Percentiles rank a stretch among this genome's conserved stretches.
These are phyloP conservation scores for Pisolithus orientalis DNA, from an alignment of 768 basidiomycete species.

Conservation along the genomic window DNA sequence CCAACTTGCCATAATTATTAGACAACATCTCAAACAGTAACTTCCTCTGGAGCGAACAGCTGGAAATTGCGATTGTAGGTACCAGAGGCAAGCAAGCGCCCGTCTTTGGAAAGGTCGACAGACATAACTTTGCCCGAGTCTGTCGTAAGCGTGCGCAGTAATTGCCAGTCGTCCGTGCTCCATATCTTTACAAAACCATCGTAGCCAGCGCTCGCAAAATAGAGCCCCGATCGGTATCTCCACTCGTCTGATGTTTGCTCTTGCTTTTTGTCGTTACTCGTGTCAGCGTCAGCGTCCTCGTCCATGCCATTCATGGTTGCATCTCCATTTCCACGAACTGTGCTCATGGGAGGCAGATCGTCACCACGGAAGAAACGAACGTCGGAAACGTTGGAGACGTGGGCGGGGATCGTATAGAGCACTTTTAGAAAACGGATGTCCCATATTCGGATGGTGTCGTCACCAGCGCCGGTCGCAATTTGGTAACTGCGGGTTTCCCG, in stretches of 20 bases:
- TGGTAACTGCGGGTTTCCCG: conserved; percentile 62
- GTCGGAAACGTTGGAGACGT: conserved; percentile 91
- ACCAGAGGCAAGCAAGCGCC: conserved; percentile 78
- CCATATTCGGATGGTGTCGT: conserved; percentile 98
- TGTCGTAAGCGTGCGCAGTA: conserved; percentile 80
- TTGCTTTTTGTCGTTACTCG: conserved; percentile 20
- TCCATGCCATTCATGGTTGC: conserved; percentile 46
- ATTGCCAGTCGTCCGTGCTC: conserved; percentile 98
- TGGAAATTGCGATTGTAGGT: conserved; percentile 95
- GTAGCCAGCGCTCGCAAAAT: conserved; percentile 90
- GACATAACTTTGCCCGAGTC: conserved; percentile 99
- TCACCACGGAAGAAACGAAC: conserved; percentile 86
- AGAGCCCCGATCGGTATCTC: conserved; percentile 82
- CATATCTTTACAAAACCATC: conserved; percentile 94
- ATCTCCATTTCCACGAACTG: conserved; percentile 31
- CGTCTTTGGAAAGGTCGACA: conserved; percentile 84
- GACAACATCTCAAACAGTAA: conserved; percentile 23
- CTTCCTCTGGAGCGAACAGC: conserved; percentile 77
- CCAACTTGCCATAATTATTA: conserved; percentile 18
- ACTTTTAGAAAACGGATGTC: conserved; percentile 91
- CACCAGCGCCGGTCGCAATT: conserved; percentile 93
- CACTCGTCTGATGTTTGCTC: conserved; percentile 47
- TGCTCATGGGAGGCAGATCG: conserved; percentile 40
- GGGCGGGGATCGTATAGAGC: conserved; percentile 95
- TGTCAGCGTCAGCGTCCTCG: conserved; percentile 22